phyloP scores from a whole-genome alignment of 306 rosid species.

The Prunus mume region DNA sequence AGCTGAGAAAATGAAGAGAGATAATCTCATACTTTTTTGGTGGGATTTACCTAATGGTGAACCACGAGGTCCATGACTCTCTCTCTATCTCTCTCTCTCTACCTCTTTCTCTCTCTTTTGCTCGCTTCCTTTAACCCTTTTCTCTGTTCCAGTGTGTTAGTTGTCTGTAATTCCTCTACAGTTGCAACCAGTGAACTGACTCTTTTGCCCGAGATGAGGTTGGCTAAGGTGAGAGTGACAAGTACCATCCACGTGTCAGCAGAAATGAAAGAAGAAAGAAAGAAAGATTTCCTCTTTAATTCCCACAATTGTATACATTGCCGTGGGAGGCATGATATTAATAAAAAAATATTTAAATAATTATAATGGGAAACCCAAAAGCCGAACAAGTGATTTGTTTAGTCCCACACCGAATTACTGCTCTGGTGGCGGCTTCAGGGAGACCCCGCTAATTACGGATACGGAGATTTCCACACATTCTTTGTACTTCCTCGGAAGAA shows the following conservation, averaged over 20 bases:
- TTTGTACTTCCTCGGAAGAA: background rate
- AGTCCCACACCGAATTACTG: background rate
- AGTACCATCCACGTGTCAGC: background rate
- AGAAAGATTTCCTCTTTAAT: background rate
- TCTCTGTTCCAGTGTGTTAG: background rate
- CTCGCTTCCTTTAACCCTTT: background rate
- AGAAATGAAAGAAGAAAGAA: background rate
- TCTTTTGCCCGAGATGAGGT: background rate
- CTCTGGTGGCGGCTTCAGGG: background rate
- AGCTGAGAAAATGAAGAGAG: conserved; percentile 26
- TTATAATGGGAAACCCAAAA: background rate
- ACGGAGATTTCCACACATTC: background rate
- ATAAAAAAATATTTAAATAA: background rate
- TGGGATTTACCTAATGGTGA: conserved; percentile 5
- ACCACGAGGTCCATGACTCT: conserved; percentile 11
- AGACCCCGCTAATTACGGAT: background rate
- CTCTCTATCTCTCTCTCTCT: background rate
- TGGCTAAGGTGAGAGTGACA: background rate
- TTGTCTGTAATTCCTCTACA: background rate
- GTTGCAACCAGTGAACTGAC: background rate
- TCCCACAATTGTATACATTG: too few relatives aligned
- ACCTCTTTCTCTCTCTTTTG: background rate
- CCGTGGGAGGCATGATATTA: too few relatives aligned
- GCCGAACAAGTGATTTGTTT: background rate
- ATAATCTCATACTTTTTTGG: conserved; percentile 3